Evolutionary conservation across 108 stramenopile species (phyloP).

Genomic region (Stephanodiscus minutulus): DNA sequence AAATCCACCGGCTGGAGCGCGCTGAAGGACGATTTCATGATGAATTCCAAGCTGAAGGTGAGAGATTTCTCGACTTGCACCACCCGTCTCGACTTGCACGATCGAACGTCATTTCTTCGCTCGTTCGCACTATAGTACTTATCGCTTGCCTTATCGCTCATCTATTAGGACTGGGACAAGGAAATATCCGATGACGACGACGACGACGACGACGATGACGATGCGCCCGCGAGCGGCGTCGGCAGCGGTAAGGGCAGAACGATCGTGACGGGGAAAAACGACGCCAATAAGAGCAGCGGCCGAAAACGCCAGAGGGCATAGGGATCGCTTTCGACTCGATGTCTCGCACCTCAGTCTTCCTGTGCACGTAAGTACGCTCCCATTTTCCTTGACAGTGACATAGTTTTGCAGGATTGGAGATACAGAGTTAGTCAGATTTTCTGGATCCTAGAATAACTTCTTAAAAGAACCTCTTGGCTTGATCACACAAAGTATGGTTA

Average conservation of each 20-base stretch:
- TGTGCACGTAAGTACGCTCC: too few relatives aligned
- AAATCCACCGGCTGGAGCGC: constrained; percentile 69
- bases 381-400: too few relatives aligned
- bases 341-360: too few relatives aligned
- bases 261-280: neutral
- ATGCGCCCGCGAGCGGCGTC: neutral
- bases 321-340: neutral
- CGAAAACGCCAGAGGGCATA: neutral
- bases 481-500: too few relatives aligned
- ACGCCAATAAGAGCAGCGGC: neutral
- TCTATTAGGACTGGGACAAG: constrained; percentile 69
- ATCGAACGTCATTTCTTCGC: neutral
- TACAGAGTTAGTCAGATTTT: too few relatives aligned
- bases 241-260: neutral
- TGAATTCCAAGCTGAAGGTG: constrained; percentile 64
- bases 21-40: constrained; percentile 83
- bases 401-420: too few relatives aligned
- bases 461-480: too few relatives aligned
- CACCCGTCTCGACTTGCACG: too few relatives aligned
- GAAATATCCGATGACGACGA: constrained; percentile 70
- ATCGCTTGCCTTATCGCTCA: neutral
- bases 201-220: constrained; percentile 28
- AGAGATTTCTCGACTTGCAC: neutral
- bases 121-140: neutral
- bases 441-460: too few relatives aligned